These are phyloP conservation scores for Hypoxylon sp. DNA, from an alignment of 2,329 filamentous ascomycete genomes.

Conservation along the genomic window DNA sequence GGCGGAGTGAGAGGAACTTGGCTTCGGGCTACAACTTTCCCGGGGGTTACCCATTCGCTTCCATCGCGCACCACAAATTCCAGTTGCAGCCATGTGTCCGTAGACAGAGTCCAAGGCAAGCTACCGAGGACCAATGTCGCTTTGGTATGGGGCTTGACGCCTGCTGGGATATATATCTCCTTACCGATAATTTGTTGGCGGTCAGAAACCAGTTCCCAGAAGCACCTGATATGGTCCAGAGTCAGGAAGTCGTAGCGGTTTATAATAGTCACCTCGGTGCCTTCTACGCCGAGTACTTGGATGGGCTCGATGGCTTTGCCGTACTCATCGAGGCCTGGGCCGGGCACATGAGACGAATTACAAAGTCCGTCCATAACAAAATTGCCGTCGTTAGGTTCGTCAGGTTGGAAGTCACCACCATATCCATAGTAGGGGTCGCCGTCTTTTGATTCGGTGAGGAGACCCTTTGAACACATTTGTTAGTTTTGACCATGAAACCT, in stretches of 20 bases:
- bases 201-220: slow-evolving; percentile 61
- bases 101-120: slow-evolving; percentile 50
- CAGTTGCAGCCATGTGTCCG: slow-evolving; percentile 65
- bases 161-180: slow-evolving; percentile 59
- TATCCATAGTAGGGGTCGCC: slow-evolving; percentile 68
- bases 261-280: slow-evolving; percentile 61
- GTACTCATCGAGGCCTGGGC: slow-evolving; percentile 67
- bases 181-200: slow-evolving; percentile 56
- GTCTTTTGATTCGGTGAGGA: slow-evolving; percentile 61
- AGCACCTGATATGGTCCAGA: slow-evolving; percentile 65
- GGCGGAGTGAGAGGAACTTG: slow-evolving; percentile 61
- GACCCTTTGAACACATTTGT: slow-evolving; percentile 51
- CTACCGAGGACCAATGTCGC: slow-evolving; percentile 55
- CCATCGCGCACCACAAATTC: slow-evolving; percentile 61
- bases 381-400: slow-evolving; percentile 71
- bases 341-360: slow-evolving; percentile 65
- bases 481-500: slow-evolving; percentile 6
- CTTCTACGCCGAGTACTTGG: slow-evolving; percentile 63
- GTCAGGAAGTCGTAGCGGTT: slow-evolving; percentile 70
- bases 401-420: slow-evolving; percentile 71
- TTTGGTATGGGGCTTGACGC: slow-evolving; percentile 61
- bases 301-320: slow-evolving; percentile 73
- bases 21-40: slow-evolving; percentile 67
- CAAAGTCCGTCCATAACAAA: slow-evolving; percentile 72
- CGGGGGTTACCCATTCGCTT: slow-evolving; percentile 66